These are phyloP conservation scores for Nitzschia sp. DNA, from an alignment of 108 stramenopile species.

Conservation along the genomic window DNA sequence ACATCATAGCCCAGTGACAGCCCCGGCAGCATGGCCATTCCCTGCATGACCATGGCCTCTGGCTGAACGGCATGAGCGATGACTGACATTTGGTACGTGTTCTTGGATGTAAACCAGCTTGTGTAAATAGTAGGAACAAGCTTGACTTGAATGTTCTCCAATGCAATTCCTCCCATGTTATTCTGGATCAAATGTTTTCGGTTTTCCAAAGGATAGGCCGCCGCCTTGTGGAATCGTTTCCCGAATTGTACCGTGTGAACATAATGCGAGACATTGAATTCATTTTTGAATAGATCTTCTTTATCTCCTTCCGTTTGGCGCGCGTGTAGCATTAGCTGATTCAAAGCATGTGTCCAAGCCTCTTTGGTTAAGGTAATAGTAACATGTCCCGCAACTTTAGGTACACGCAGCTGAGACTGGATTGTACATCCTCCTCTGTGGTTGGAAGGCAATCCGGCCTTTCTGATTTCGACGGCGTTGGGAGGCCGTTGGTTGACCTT, in stretches of 20 bases:
- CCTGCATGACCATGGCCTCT: conserved; percentile 56
- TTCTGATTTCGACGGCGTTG: conserved; percentile 17
- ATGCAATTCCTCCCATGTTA: conserved; percentile 60
- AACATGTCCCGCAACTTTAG: conserved; percentile 47
- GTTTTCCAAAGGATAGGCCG: conserved; percentile 56
- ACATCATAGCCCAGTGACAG: conserved; percentile 74
- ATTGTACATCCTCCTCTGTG: conserved; percentile 46
- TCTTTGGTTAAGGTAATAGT: conserved; percentile 29
- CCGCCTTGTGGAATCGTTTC: conserved; percentile 49
- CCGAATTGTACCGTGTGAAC: conserved; percentile 77
- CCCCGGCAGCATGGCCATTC: conserved; percentile 63
- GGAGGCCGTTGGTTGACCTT: conserved; percentile 19
- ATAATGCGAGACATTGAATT: conserved; percentile 61
- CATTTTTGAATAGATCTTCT: conserved; percentile 17
- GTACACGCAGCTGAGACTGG: conserved; percentile 32
- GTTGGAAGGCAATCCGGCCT: conserved; percentile 22
- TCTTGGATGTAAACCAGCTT: conserved; percentile 28
- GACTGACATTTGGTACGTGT: conserved; percentile 61
- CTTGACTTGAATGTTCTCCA: conserved; percentile 65
- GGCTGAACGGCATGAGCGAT: conserved; percentile 67
- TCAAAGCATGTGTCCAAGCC: conserved; percentile 39
- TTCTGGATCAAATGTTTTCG: conserved; percentile 60
- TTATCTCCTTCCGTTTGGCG: conserved; percentile 2
- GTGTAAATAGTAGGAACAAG: conserved; percentile 71
- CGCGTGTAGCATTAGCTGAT: conserved; percentile 23